A percentile compares a stretch with the other conserved stretches of the same genome.
These are phyloP conservation scores for Aureobasidium mangrovei DNA, from an alignment of 2,329 filamentous ascomycete species.

Conservation along the genomic window DNA sequence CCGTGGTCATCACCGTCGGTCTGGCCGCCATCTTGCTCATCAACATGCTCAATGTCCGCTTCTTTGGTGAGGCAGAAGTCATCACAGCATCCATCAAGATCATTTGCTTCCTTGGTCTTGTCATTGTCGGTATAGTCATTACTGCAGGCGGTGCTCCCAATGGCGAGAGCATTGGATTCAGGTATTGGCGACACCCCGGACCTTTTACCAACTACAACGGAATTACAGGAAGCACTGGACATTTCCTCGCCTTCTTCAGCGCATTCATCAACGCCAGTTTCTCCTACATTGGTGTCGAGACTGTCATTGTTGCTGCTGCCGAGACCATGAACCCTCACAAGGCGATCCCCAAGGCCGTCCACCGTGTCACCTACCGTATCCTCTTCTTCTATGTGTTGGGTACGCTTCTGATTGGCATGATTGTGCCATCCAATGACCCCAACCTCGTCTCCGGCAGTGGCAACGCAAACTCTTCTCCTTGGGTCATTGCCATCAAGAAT, in stretches of 20 bases:
- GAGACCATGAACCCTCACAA: constrained; percentile 44
- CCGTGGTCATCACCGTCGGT: constrained; percentile 19
- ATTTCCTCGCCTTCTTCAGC: constrained; percentile 24
- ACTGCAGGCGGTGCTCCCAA: constrained; percentile 33
- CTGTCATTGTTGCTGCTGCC: constrained; percentile 45
- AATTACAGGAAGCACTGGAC: constrained; percentile 26
- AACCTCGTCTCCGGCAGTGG: constrained; percentile 40
- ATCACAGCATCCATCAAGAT: constrained; percentile 27
- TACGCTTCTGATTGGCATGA: constrained; percentile 49
- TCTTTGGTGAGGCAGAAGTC: constrained; percentile 19
- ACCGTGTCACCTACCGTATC: constrained; percentile 46
- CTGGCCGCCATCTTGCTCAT: constrained; percentile 18
- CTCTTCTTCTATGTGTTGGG: constrained; percentile 49
- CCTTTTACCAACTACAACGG: constrained; percentile 23
- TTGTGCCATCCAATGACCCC: constrained; percentile 48
- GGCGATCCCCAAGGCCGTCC: constrained; percentile 45
- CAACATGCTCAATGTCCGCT: constrained; percentile 20
- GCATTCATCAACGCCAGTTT: constrained; percentile 35
- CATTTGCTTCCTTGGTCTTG: constrained; percentile 29
- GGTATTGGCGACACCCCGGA: constrained; percentile 22
- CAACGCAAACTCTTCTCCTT: constrained; percentile 41
- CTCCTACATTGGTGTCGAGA: constrained; percentile 46
- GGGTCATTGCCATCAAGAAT: constrained; percentile 61
- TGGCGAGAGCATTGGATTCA: constrained; percentile 24
- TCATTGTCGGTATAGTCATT: constrained; percentile 31